Evolutionary conservation across 805 yeast genomes (phyloP), one percentile per base, ranked within the genome.

Genomic region (Candida argentea): DNA sequence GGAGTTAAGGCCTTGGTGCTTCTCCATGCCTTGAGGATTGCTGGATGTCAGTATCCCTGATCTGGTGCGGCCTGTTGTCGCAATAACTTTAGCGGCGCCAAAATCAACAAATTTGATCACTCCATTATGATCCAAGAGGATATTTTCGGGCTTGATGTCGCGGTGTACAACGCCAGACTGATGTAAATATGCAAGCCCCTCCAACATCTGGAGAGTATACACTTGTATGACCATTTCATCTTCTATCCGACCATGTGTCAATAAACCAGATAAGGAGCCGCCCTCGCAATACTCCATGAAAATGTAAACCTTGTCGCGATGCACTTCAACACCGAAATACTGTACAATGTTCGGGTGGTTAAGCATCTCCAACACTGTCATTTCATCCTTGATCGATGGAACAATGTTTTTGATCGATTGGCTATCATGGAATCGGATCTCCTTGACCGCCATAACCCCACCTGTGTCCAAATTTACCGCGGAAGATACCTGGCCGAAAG

Each of bases 281-380:
- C 95, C 87, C 42, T 87, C 93, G 61, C 98, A 91, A 55, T 72
- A 87, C 55, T 91, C 98, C 98, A 91, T 91, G 51, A 91, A 91
- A 18, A 91, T 78, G 50, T 85, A 87, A 11, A 91, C 96, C 38
- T 83, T 74, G 52, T 91, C 97, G 30, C 96, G 70, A 53, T 91
- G 97, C 5, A 91, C 96, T 52, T 91, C 97, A 20, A 91, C 95
- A 28, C 98, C 98, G 46, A 75, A 87, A 50, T 89, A 91, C 49
- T 87, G 95, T 5, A 91, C 97, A 41, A 91, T 81, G 47, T 91
- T 91, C 6, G 97, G 97, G 55, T 91, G 98, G 36, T 86, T 81
- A 35, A 91, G 62, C 80, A 86, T 83, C 56, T 91, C 97, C 42
- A 91, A 57, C 2, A 89, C 95, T 0, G 93, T 80, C 96, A 91